Evolutionary conservation across 2,329 filamentous ascomycete species (phyloP), one percentile per base, ranked within the genome.

Genomic region (Myotisia sp.): DNA sequence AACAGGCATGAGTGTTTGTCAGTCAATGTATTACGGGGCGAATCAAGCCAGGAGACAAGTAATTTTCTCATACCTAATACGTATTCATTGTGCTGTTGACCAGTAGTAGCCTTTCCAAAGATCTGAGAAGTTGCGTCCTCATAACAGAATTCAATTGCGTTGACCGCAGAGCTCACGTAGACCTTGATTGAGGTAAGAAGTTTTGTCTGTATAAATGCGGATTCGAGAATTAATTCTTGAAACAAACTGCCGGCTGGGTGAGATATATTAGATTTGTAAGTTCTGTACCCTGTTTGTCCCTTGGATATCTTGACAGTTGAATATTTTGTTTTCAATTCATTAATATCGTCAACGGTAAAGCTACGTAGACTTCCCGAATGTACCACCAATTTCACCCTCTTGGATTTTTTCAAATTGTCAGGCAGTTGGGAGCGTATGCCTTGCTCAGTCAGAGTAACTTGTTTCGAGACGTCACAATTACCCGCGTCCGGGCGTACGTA

Each of bases 111-210:
- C 16, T 21, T 17, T 26, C 90, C 90, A 62, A 98, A 92, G 3
- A 94, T 56, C 52, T 94, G 84, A 36, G 68, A 79, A 1, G 81
- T 79, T 10, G 72, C 70, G 54, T 95, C 85, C 49, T 95, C 87
- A 51, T 93, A 95, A 39, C 81, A 67, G 56, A 98, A 95, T 54
- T 95, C 87, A 13, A 98, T 57, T 0, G 90, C 90, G 52, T 92
- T 79, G 8, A 95, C 52, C 13, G 3, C 78, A 78, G 38, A 67
- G 63, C 2, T 81, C 84, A 47, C 84, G 77, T 85, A 92, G 9
- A 92, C 67, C 39, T 74, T 70, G 37, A 94, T 70, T 4, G 72
- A 72, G 1, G 74, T 77, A 42, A 95, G 64, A 19, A 93, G 68
- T 42, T 85, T 79, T 20, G 74, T 79, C 42, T 75, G 71, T 24